A percentile compares a stretch with the other conserved stretches of the same genome.
phyloP scores from a whole-genome alignment of 768 basidiomycete species.

The Boletus eberwhitei region DNA sequence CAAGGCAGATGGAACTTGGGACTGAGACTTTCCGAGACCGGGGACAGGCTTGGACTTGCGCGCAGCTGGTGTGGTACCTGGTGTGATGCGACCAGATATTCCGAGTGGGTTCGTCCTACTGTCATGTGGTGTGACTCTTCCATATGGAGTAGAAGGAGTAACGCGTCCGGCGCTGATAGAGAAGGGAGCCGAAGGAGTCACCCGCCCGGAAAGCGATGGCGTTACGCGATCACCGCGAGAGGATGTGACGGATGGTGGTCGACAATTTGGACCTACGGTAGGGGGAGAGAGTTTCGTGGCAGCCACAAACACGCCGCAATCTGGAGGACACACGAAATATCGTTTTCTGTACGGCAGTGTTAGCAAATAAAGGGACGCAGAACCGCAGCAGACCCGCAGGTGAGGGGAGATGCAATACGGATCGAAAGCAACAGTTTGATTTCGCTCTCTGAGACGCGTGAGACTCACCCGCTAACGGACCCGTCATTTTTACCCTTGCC shows the following conservation, averaged over 20 bases:
- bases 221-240: conserved; percentile 49
- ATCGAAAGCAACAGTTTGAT: background rate
- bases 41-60: conserved; percentile 32
- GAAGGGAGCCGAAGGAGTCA: conserved; percentile 42
- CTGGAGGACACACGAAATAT: conserved; percentile 83
- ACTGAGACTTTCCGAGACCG: conserved; percentile 35
- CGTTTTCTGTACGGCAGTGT: conserved; percentile 47
- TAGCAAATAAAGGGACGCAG: conserved; percentile 6
- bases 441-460: background rate
- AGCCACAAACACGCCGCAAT: conserved; percentile 90
- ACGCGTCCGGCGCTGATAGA: conserved; percentile 44
- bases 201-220: conserved; percentile 42
- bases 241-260: conserved; percentile 82
- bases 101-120: conserved; percentile 26
- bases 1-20: conserved; percentile 17
- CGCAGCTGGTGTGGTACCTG: conserved; percentile 32
- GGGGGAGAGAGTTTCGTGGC: conserved; percentile 76
- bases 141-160: conserved; percentile 52
- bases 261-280: conserved; percentile 55
- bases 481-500: conserved; percentile 98
- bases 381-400: background rate
- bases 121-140: conserved; percentile 39
- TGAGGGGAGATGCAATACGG: background rate
- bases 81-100: conserved; percentile 49
- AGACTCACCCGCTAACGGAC: conserved; percentile 77